Conservation (phyloP, 495 filamentous ascomycete genomes). For the Annulohypoxylon stygium region DNA sequence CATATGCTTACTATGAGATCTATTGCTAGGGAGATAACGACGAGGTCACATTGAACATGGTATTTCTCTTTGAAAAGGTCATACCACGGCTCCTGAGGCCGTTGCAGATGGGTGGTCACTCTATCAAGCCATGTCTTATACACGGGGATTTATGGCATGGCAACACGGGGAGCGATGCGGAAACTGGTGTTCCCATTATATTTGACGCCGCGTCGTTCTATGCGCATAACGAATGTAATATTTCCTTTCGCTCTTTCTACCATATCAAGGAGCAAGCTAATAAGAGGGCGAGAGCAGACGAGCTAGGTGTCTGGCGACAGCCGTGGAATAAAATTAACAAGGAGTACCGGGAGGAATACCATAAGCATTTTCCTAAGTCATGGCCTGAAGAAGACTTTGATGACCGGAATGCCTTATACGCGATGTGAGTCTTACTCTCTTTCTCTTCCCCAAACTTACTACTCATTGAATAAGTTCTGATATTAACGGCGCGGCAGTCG, state of each 20-base stretch:
- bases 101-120: constrained; percentile 57
- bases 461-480: not conserved
- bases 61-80: constrained; percentile 52
- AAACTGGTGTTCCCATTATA: constrained; percentile 53
- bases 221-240: constrained; percentile 64
- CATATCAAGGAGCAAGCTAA: constrained; percentile 1
- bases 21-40: constrained; percentile 30
- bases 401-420: constrained; percentile 50
- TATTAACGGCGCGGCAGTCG: constrained; percentile 17
- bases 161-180: constrained; percentile 55
- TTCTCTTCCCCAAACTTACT: not conserved
- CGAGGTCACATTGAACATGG: constrained; percentile 32
- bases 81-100: constrained; percentile 57
- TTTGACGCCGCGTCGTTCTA: constrained; percentile 63
- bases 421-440: constrained; percentile 22
- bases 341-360: constrained; percentile 38
- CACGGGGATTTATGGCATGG: constrained; percentile 66
- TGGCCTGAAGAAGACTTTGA: constrained; percentile 51
- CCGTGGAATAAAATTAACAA: constrained; percentile 38
- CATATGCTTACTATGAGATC: not conserved
- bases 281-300: constrained; percentile 21
- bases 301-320: constrained; percentile 44
- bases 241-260: constrained; percentile 3
- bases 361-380: constrained; percentile 37
- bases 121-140: constrained; percentile 58